phyloP scores from a whole-genome alignment of 352 stramenopile genomes.

The Phytophthora colocasiae region DNA sequence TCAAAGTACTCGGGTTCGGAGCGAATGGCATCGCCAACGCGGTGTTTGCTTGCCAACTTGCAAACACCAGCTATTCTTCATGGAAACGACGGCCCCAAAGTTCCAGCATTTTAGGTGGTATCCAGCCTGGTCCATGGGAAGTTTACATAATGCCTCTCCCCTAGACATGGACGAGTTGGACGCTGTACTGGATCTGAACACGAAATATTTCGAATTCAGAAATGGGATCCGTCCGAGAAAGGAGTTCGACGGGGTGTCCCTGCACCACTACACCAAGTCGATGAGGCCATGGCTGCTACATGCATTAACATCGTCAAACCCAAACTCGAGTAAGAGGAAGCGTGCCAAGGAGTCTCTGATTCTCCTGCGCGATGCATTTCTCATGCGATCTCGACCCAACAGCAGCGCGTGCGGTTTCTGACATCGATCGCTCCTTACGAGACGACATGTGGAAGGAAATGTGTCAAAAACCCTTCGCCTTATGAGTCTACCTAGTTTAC shows the following conservation, averaged over 20 bases:
- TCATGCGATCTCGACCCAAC: constrained; percentile 64
- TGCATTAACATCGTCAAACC: constrained; percentile 51
- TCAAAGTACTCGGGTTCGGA: too few relatives aligned
- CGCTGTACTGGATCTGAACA: constrained; percentile 71
- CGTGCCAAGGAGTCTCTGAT: constrained; percentile 59
- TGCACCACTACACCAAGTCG: constrained; percentile 85
- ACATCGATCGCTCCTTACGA: constrained; percentile 74
- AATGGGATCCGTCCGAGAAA: constrained; percentile 78
- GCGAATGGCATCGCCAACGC: too few relatives aligned
- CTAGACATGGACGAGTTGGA: constrained; percentile 81
- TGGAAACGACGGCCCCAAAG: too few relatives aligned
- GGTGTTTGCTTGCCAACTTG: too few relatives aligned
- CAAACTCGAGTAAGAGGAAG: constrained; percentile 61
- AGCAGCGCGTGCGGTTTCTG: constrained; percentile 69
- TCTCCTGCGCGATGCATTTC: constrained; percentile 72
- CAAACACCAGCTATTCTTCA: too few relatives aligned
- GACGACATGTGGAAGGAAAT: constrained; percentile 90
- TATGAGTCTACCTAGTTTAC: constrained; percentile 73
- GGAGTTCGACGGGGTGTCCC: constrained; percentile 66
- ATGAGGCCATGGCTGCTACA: constrained; percentile 79
- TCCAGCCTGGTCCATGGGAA: constrained; percentile 83
- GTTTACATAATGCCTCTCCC: constrained; percentile 65
- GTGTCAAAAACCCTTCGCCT: constrained; percentile 69
- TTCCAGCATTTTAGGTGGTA: constrained; percentile 11
- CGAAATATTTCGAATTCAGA: constrained; percentile 82